phyloP scores from a whole-genome alignment of 192 early-diverging fungal species.

The Coemansia sp. region DNA sequence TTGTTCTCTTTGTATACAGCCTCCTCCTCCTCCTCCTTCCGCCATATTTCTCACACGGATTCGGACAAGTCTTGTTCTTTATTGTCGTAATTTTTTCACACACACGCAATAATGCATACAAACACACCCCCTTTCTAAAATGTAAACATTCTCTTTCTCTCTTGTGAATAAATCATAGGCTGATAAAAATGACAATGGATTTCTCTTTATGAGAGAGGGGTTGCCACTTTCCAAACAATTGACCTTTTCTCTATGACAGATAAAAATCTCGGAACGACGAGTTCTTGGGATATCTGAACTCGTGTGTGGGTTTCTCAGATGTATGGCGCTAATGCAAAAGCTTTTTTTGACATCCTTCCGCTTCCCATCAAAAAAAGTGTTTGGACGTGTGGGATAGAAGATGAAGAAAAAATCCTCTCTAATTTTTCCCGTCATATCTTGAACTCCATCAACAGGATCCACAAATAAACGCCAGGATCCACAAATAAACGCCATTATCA shows the following conservation, averaged over 20 bases:
- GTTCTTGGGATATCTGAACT: background rate
- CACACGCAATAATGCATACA: background rate
- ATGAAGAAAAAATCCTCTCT: background rate
- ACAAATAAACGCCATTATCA: background rate
- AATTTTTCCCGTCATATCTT: background rate
- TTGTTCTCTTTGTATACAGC: too few relatives aligned
- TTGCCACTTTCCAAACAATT: background rate
- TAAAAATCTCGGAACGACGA: background rate
- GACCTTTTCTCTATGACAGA: background rate
- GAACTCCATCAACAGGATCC: background rate
- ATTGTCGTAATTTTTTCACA: too few relatives aligned
- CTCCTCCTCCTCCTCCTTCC: too few relatives aligned
- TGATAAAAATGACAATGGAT: background rate
- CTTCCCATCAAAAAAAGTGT: background rate
- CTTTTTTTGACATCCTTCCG: constrained; percentile 1
- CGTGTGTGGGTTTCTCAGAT: background rate
- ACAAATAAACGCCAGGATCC: background rate
- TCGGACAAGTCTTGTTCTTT: too few relatives aligned
- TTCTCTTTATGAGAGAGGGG: background rate
- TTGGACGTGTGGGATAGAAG: background rate
- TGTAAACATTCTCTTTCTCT: background rate
- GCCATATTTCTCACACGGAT: too few relatives aligned
- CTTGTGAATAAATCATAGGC: background rate
- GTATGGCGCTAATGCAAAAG: background rate
- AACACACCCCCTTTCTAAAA: background rate